Evolutionary conservation across 305 asterid species (phyloP), one percentile per base, ranked within the genome.

Genomic region (Fraxinus angustifolia): DNA sequence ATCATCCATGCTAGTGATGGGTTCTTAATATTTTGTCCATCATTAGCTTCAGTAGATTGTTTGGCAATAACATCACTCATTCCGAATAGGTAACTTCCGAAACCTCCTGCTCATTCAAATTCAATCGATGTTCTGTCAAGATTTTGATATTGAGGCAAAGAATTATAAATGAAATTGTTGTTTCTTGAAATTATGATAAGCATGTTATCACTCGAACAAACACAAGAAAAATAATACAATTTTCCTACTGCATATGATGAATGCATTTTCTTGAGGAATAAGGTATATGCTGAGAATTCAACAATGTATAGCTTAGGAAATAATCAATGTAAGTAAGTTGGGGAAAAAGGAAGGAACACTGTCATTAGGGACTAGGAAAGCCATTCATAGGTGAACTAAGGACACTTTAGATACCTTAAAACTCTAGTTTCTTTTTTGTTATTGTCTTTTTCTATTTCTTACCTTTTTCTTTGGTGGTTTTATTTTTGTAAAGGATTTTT

Each of bases 11-110:
- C 12, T 4, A 95, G 87, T 12, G 84, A 16, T 1, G 98, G 99
- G 82, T 94, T 90, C 91, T 94, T 95, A 6, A 88, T 68, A 81
- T 93, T 88, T 68, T 42, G 85, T 14, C 86, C 26, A 82, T 80
- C 72, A 80, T 89, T 86, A 45, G 83, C 91, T 86, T 91, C 99
- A 8, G 91, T 87, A 21, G 96, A 86, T 75, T 90, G 97, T 80
- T 86, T 89, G n/a, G 98, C 98, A 56, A 93, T 75, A 81, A 80
- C 84, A 80, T 91, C 92, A 79, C 98, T 90, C 99, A 95, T 95
- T 73, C 97, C 98, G 77, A 94, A 95, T 30, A 95, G 91, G 89
- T 94, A 95, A 86, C 97, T 92, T 30, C 99, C 99, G 65, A 95
- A 95, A 56, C 99, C 99, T 76, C 98, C 99, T 95, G 95, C 79